These are phyloP conservation scores for Amphichorda felina DNA, from an alignment of 2,329 filamentous ascomycete species.

Conservation along the genomic window DNA sequence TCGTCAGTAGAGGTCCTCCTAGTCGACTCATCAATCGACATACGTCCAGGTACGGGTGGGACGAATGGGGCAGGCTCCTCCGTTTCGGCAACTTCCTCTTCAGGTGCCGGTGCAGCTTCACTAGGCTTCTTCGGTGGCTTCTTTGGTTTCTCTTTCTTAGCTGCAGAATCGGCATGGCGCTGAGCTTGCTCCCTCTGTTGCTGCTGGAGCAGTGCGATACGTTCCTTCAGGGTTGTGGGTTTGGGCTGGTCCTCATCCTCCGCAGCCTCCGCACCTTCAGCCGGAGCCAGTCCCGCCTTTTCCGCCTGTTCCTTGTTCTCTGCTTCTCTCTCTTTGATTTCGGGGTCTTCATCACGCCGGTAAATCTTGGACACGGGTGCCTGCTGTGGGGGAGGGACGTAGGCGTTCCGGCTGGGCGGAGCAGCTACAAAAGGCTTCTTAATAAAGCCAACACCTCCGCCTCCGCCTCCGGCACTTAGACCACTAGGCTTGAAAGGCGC, in stretches of 20 bases:
- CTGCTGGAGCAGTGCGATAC: constrained; percentile 86
- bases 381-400: constrained; percentile 66
- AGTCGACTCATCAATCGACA: constrained; percentile 1
- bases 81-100: constrained; percentile 1
- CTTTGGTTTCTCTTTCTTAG: constrained; percentile 84
- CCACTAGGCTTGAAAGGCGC: constrained; percentile 80
- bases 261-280: constrained; percentile 31
- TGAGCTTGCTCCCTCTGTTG: constrained; percentile 85
- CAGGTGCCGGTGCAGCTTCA: constrained; percentile 15
- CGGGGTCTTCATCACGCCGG: constrained; percentile 76
- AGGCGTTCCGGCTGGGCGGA: constrained; percentile 85
- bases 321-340: constrained; percentile 51
- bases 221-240: constrained; percentile 84
- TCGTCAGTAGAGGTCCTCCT: constrained; percentile 36
- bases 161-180: constrained; percentile 63
- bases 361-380: constrained; percentile 65
- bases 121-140: constrained; percentile 55
- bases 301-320: constrained; percentile 57
- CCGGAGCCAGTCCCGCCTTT: constrained; percentile 47
- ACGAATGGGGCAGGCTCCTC: constrained; percentile 26
- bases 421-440: constrained; percentile 96
- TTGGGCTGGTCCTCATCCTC: constrained; percentile 75
- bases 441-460: constrained; percentile 59
- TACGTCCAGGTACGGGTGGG: background rate
- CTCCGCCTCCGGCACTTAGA: constrained; percentile 34